Percentiles rank a stretch among this genome's conserved stretches.
phyloP scores from a whole-genome alignment of 2,329 filamentous ascomycete genomes.

The Penicillium sp. region DNA sequence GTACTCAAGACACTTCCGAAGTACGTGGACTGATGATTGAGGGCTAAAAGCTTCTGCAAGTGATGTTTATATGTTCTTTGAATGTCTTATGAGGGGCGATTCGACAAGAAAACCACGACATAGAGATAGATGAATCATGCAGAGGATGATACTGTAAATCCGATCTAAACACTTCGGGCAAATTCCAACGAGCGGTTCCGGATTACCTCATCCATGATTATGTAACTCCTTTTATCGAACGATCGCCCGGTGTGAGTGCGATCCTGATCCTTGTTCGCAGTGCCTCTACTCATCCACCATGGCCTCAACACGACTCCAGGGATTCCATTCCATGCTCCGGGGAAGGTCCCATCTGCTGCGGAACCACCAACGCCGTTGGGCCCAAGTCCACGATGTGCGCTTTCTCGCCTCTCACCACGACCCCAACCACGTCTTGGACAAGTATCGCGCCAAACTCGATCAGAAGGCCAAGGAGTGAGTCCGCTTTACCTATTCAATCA shows the following conservation, averaged over 20 bases:
- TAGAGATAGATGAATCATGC: conserved; percentile 24
- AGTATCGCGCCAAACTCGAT: conserved; percentile 82
- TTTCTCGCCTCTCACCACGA: conserved; percentile 78
- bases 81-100: conserved; percentile 11
- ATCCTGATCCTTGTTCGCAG: too few species aligned
- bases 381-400: conserved; percentile 86
- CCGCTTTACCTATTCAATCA: neutral
- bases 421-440: conserved; percentile 66
- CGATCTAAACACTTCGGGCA: too few species aligned
- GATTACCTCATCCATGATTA: too few species aligned
- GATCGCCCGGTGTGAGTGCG: too few species aligned
- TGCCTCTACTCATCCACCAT: conserved; percentile 35
- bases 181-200: too few species aligned
- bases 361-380: conserved; percentile 71
- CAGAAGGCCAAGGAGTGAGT: conserved; percentile 69
- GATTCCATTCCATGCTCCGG: conserved; percentile 50
- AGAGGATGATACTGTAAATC: too few species aligned
- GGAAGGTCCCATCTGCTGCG: conserved; percentile 30
- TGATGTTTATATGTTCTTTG: conserved; percentile 17
- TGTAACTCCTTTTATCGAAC: too few species aligned
- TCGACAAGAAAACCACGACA: conserved; percentile 9
- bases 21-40: conserved; percentile 42
- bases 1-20: conserved; percentile 52
- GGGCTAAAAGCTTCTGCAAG: conserved; percentile 14
- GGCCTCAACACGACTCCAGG: conserved; percentile 50